phyloP scores from a whole-genome alignment of 495 filamentous ascomycete species.

The Aspergillus bridgeri region DNA sequence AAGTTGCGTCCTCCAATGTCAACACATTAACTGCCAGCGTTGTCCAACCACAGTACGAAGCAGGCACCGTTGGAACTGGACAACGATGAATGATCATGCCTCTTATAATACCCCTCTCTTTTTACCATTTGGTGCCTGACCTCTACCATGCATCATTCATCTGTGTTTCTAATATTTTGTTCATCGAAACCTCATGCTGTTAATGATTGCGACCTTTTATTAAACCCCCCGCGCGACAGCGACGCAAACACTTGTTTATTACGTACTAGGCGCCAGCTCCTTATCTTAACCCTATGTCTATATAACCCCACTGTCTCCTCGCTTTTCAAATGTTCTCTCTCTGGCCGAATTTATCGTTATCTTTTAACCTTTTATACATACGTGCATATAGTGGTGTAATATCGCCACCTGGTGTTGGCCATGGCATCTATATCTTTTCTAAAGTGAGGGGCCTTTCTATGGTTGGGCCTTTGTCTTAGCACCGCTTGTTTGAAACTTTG shows the following conservation, averaged over 20 bases:
- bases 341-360: background rate
- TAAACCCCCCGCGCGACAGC: background rate
- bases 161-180: background rate
- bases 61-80: slow-evolving; percentile 18
- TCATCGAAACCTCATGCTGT: background rate
- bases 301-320: background rate
- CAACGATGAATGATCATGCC: slow-evolving; percentile 12
- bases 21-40: slow-evolving; percentile 22
- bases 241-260: too few relatives aligned
- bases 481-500: background rate
- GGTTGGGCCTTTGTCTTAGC: background rate
- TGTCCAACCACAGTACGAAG: slow-evolving; percentile 23
- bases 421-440: background rate
- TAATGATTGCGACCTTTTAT: background rate
- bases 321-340: too few relatives aligned
- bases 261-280: background rate
- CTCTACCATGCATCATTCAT: background rate
- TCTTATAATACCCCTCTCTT: background rate
- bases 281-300: background rate
- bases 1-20: slow-evolving; percentile 34
- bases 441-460: background rate
- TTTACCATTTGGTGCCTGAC: background rate
- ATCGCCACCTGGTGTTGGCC: background rate
- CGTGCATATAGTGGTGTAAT: background rate
- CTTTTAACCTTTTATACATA: background rate